Percentiles rank a stretch among this genome's conserved stretches.
Evolutionary conservation across 78 protist species (phyloP).

Genomic region (Dictyostelium capitatum): DNA sequence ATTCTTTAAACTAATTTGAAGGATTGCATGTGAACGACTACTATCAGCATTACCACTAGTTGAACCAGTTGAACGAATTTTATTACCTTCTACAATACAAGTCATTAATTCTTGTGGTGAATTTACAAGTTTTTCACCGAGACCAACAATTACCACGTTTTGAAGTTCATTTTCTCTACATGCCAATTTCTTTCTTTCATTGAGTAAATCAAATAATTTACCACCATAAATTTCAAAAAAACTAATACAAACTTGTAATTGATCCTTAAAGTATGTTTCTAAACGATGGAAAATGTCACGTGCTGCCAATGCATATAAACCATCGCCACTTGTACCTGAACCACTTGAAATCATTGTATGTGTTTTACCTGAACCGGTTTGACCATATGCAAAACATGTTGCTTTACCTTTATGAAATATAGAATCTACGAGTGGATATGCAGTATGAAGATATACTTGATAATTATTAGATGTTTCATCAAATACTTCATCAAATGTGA

Average conservation of each 20-base stretch:
- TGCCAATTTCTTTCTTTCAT: slow-evolving; percentile 81
- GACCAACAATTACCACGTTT: slow-evolving; percentile 93
- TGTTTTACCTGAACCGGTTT: slow-evolving; percentile 95
- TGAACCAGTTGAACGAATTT: slow-evolving; percentile 86
- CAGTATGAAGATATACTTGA: slow-evolving; percentile 87
- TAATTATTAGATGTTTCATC: slow-evolving; percentile 85
- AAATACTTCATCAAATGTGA: slow-evolving; percentile 94
- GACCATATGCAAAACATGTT: slow-evolving; percentile 98
- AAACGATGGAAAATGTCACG: slow-evolving; percentile 90
- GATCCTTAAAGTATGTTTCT: slow-evolving; percentile 19
- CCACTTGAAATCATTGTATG: slow-evolving; percentile 92
- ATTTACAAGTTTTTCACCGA: slow-evolving; percentile 80
- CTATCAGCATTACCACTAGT: slow-evolving; percentile 96
- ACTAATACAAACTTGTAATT: slow-evolving; percentile 66
- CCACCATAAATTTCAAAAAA: slow-evolving; percentile 97
- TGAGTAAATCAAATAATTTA: slow-evolving; percentile 93
- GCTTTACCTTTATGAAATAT: slow-evolving; percentile 93
- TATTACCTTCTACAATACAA: slow-evolving; percentile 85
- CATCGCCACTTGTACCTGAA: slow-evolving; percentile 20
- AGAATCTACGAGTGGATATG: slow-evolving; percentile 90
- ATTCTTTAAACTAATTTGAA: slow-evolving; percentile 86
- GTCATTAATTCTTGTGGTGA: slow-evolving; percentile 79
- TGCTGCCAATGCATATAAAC: slow-evolving; percentile 90
- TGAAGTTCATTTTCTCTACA: slow-evolving; percentile 91
- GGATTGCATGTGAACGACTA: slow-evolving; percentile 96